Conservation (phyloP, 2,329 filamentous ascomycete genomes). For the Fusarium nematophilum region DNA sequence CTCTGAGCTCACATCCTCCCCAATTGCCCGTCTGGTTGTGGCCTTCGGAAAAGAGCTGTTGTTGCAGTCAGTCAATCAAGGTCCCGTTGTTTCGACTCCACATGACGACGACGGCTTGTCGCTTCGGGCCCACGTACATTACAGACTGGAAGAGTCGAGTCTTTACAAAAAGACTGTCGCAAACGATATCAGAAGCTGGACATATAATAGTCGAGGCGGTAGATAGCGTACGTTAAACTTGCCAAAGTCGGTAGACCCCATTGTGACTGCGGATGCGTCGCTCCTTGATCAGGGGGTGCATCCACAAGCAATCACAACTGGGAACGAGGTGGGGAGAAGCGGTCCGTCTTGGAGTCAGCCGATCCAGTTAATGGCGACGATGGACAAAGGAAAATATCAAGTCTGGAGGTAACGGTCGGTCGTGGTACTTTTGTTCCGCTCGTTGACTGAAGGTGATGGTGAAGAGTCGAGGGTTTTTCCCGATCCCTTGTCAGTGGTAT, state of each 20-base stretch:
- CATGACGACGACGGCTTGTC: constrained; percentile 13
- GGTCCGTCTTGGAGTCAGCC: constrained; percentile 17
- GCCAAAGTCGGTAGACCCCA: constrained; percentile 72
- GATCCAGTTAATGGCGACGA: constrained; percentile 13
- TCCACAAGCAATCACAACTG: constrained; percentile 45
- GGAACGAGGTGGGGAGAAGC: constrained; percentile 11
- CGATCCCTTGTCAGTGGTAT: constrained; percentile 28
- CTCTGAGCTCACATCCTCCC: constrained; percentile 79
- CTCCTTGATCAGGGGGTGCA: constrained; percentile 40
- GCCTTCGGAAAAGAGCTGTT: constrained; percentile 65
- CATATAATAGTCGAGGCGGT: constrained; percentile 5
- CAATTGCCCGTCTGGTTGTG: constrained; percentile 69
- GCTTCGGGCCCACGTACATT: constrained; percentile 71
- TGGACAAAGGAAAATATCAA: constrained; percentile 19
- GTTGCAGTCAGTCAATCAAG: constrained; percentile 32
- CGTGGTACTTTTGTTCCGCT: constrained; percentile 20
- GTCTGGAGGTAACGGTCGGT: background rate
- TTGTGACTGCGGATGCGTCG: constrained; percentile 52
- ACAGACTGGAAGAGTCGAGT: constrained; percentile 85
- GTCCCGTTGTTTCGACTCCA: constrained; percentile 34
- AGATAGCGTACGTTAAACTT: constrained; percentile 65
- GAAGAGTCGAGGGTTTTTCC: constrained; percentile 32
- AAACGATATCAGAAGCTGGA: constrained; percentile 37
- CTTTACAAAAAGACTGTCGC: constrained; percentile 80
- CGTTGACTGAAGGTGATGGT: constrained; percentile 19